phyloP scores from a whole-genome alignment of 768 basidiomycete species.

The Amanita subjunquillea region DNA sequence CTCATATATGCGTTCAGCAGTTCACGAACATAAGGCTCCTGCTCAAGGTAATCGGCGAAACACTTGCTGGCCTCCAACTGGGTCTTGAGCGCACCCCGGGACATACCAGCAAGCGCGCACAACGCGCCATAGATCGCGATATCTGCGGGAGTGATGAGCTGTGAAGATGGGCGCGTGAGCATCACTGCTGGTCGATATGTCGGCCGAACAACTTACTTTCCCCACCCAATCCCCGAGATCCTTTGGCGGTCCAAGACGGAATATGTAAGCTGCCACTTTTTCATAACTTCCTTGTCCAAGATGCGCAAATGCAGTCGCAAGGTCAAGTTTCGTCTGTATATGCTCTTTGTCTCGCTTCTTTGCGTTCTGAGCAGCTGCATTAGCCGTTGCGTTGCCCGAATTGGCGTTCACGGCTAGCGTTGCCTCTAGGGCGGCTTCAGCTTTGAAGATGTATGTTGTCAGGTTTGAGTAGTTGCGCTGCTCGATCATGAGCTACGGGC shows the following conservation, averaged over 20 bases:
- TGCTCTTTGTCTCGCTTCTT: constrained; percentile 52
- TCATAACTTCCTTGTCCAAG: constrained; percentile 68
- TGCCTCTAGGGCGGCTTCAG: constrained; percentile 83
- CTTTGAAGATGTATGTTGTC: constrained; percentile 90
- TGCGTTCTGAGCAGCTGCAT: constrained; percentile 13
- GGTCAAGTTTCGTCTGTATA: constrained; percentile 69
- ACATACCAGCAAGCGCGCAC: constrained; percentile 71
- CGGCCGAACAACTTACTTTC: constrained; percentile 32
- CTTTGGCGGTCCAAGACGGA: constrained; percentile 54
- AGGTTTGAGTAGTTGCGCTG: constrained; percentile 81
- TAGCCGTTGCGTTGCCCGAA: constrained; percentile 11
- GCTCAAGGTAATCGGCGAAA: constrained; percentile 73
- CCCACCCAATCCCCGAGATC: constrained; percentile 74
- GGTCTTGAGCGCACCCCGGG: constrained; percentile 58
- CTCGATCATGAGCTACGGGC: constrained; percentile 65
- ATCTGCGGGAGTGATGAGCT: constrained; percentile 75
- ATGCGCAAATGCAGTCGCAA: constrained; percentile 70
- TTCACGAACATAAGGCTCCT: constrained; percentile 81
- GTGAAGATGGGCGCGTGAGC: background rate
- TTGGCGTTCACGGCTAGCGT: constrained; percentile 21
- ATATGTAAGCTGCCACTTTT: constrained; percentile 67
- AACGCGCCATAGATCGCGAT: constrained; percentile 82
- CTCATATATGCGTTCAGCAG: constrained; percentile 79
- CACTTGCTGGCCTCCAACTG: constrained; percentile 57
- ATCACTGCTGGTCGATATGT: background rate